These are phyloP conservation scores for Dioszegia hungarica DNA, from an alignment of 768 basidiomycete species.

Conservation along the genomic window DNA sequence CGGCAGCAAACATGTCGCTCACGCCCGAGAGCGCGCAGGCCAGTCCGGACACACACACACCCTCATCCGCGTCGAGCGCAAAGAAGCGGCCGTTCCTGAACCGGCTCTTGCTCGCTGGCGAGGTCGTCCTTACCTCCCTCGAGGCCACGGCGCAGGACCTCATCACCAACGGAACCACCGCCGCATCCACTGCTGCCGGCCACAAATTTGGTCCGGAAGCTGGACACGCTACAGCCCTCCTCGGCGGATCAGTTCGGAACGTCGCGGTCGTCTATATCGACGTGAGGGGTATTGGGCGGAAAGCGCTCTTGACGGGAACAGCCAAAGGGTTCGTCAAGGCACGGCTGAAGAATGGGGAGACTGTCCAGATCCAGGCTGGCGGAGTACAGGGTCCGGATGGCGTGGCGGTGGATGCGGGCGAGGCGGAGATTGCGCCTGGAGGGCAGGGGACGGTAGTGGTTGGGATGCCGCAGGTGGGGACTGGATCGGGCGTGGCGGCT, in stretches of 20 bases:
- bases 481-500: not conserved
- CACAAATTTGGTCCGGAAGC: conserved; percentile 62
- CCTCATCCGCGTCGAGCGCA: not conserved
- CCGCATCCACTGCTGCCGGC: conserved; percentile 43
- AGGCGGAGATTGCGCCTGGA: conserved; percentile 7
- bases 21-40: not conserved
- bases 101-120: conserved; percentile 33
- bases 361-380: conserved; percentile 34
- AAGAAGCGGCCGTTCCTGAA: conserved; percentile 18
- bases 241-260: conserved; percentile 65
- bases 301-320: conserved; percentile 61
- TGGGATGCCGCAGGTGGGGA: conserved; percentile 31
- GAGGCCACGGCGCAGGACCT: conserved; percentile 43
- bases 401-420: conserved; percentile 16
- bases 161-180: conserved; percentile 38
- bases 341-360: conserved; percentile 31
- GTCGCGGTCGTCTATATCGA: conserved; percentile 73
- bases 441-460: conserved; percentile 26
- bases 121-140: conserved; percentile 46
- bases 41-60: not conserved
- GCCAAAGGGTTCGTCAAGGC: conserved; percentile 46
- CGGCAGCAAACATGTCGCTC: not conserved
- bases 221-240: conserved; percentile 57
- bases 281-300: conserved; percentile 64
- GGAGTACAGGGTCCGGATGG: conserved; percentile 17